Evolutionary conservation across 192 early-diverging fungal species (phyloP).

Genomic region (Spizellomyces punctatus): DNA sequence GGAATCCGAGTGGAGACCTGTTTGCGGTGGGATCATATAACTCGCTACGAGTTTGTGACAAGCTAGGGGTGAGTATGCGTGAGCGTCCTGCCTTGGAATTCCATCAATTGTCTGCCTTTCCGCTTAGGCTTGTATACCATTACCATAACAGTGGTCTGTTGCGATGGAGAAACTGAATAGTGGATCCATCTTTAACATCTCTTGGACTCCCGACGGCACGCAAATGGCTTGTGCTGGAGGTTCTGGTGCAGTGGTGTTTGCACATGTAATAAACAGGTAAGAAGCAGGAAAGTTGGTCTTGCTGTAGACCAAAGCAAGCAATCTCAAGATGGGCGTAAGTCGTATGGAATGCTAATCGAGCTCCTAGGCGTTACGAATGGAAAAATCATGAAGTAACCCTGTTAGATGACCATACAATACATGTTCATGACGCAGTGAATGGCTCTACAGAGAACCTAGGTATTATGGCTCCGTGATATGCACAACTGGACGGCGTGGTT

Average conservation of each 20-base stretch:
- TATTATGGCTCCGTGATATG: background rate
- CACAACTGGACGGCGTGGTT: background rate
- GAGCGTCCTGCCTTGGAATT: background rate
- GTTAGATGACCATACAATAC: slow-evolving; percentile 55
- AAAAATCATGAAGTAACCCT: slow-evolving; percentile 61
- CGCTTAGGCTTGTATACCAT: background rate
- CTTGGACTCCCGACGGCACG: slow-evolving; percentile 65
- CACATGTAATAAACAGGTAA: slow-evolving; percentile 54
- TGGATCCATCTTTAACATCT: slow-evolving; percentile 58
- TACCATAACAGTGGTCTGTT: slow-evolving; percentile 52
- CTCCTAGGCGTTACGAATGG: slow-evolving; percentile 54
- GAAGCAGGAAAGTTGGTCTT: background rate
- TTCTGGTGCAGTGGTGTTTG: slow-evolving; percentile 56
- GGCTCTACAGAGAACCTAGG: slow-evolving; percentile 52
- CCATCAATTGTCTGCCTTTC: background rate
- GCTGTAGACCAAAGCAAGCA: background rate
- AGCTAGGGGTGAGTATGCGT: slow-evolving; percentile 46
- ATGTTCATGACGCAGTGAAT: slow-evolving; percentile 52
- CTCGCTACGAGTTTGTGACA: slow-evolving; percentile 55
- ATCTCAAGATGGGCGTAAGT: background rate
- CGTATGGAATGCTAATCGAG: background rate
- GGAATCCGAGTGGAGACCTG: slow-evolving; percentile 60
- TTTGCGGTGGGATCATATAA: slow-evolving; percentile 64
- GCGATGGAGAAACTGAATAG: slow-evolving; percentile 50
- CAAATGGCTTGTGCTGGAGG: slow-evolving; percentile 60